These are phyloP conservation scores for Xerocomus nothofagi DNA, from an alignment of 1,284 basidiomycete species.

Conservation along the genomic window DNA sequence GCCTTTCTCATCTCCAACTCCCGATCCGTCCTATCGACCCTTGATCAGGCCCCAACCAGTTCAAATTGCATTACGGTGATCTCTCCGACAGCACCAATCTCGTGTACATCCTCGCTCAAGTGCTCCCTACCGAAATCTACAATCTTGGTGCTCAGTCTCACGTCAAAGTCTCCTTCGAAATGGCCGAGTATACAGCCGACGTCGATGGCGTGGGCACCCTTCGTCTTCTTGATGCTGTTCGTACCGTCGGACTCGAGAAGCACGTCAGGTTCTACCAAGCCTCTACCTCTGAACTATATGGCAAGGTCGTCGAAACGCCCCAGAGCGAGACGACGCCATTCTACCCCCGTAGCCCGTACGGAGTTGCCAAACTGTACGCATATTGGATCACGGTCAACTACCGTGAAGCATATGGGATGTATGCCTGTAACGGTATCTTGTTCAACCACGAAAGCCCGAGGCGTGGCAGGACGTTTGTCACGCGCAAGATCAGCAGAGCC, in stretches of 20 bases:
- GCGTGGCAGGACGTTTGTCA: conserved; percentile 89
- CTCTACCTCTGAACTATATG: conserved; percentile 91
- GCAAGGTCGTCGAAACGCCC: conserved; percentile 88
- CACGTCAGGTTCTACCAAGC: conserved; percentile 92
- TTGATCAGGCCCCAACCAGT: conserved; percentile 65
- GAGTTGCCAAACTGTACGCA: conserved; percentile 86
- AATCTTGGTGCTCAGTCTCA: conserved; percentile 96
- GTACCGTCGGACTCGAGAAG: conserved; percentile 86
- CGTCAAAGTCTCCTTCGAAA: conserved; percentile 96
- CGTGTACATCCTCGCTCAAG: conserved; percentile 89
- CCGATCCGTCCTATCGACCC: conserved; percentile 1
- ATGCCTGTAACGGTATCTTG: conserved; percentile 86
- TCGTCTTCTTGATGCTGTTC: conserved; percentile 87
- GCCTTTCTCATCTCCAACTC: conserved; percentile 23
- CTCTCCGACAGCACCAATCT: conserved; percentile 91
- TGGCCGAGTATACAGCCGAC: conserved; percentile 95
- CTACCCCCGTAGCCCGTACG: conserved; percentile 91
- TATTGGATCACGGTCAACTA: conserved; percentile 93
- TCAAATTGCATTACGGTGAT: conserved; percentile 90
- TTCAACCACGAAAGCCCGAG: conserved; percentile 96
- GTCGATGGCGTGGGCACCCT: conserved; percentile 91
- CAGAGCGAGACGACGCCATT: conserved; percentile 92
- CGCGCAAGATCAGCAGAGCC: conserved; percentile 87
- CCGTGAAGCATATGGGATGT: conserved; percentile 91
- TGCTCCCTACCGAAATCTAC: conserved; percentile 91